phyloP scores from a whole-genome alignment of 352 stramenopile genomes.

The Elongisporangium prolatum region DNA sequence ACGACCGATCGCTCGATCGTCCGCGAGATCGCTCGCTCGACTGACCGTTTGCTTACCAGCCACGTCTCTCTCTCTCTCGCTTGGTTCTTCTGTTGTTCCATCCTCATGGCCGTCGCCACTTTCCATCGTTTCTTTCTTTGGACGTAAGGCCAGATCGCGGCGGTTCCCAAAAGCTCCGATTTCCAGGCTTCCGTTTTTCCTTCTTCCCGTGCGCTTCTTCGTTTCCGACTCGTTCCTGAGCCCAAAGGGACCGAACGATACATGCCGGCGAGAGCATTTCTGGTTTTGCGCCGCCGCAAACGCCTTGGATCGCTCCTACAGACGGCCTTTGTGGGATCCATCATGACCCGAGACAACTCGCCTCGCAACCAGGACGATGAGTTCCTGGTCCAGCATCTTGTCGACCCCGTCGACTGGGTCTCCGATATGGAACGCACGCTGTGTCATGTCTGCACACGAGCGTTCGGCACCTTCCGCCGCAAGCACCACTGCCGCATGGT shows the following conservation, averaged over 20 bases:
- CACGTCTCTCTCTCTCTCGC: neutral
- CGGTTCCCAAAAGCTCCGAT: neutral
- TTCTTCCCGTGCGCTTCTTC: neutral
- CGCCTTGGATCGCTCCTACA: neutral
- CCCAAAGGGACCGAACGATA: too few relatives aligned
- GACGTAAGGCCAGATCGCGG: neutral
- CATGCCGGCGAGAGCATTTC: neutral
- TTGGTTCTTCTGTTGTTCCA: neutral
- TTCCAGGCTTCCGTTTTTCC: neutral
- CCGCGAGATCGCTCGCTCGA: neutral
- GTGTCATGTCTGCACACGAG: constrained; percentile 75
- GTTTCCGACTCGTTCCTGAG: neutral
- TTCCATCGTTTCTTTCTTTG: neutral
- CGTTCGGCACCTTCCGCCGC: constrained; percentile 75
- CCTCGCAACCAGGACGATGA: constrained; percentile 19
- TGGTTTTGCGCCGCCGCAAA: neutral
- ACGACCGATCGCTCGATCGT: neutral
- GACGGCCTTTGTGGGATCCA: neutral
- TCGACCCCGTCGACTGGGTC: constrained; percentile 75
- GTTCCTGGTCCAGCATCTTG: constrained; percentile 66
- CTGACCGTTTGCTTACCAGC: too few relatives aligned
- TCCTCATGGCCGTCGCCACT: neutral
- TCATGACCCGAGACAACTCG: neutral
- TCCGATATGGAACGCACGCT: constrained; percentile 59
- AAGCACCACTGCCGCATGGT: constrained; percentile 88